A percentile compares a stretch with the other conserved stretches of the same genome.
phyloP scores from a whole-genome alignment of 805 yeast genomes.

The Saccharomyces mikatae region DNA sequence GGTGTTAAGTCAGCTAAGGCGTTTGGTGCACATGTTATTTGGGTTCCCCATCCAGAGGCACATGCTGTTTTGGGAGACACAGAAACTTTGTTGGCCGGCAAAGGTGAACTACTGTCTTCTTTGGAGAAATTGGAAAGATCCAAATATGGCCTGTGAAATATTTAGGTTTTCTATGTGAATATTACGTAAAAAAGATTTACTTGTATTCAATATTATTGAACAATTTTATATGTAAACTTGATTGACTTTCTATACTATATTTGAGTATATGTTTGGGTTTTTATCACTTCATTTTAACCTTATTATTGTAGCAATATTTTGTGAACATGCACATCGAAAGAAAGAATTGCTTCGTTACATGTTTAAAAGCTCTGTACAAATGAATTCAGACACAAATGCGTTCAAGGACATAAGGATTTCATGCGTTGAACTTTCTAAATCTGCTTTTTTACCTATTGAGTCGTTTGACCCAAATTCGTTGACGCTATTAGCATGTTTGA shows the following conservation, averaged over 20 bases:
- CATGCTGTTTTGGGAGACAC: slow-evolving; percentile 46
- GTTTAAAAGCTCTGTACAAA: background rate
- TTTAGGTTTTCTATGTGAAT: slow-evolving; percentile 3
- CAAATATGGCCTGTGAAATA: slow-evolving; percentile 37
- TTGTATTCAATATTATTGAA: background rate
- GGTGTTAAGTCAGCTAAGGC: slow-evolving; percentile 81
- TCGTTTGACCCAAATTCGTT: slow-evolving; percentile 29
- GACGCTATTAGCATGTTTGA: slow-evolving; percentile 29
- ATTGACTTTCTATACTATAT: background rate
- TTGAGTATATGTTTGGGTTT: background rate
- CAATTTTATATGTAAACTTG: background rate
- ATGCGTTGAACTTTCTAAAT: slow-evolving; percentile 39
- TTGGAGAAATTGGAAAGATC: slow-evolving; percentile 45
- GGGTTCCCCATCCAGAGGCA: slow-evolving; percentile 88
- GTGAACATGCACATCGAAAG: background rate
- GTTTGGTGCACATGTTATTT: slow-evolving; percentile 79
- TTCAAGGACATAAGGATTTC: slow-evolving; percentile 32
- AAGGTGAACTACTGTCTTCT: slow-evolving; percentile 49
- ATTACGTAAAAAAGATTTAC: background rate
- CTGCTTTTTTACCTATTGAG: slow-evolving; percentile 36
- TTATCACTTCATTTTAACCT: background rate
- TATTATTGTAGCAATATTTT: background rate
- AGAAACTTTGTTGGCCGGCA: slow-evolving; percentile 41
- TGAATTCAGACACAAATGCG: slow-evolving; percentile 1
- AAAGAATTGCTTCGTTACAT: background rate